These are phyloP conservation scores for Jaapia argillacea DNA, from an alignment of 768 basidiomycete genomes.

Conservation along the genomic window DNA sequence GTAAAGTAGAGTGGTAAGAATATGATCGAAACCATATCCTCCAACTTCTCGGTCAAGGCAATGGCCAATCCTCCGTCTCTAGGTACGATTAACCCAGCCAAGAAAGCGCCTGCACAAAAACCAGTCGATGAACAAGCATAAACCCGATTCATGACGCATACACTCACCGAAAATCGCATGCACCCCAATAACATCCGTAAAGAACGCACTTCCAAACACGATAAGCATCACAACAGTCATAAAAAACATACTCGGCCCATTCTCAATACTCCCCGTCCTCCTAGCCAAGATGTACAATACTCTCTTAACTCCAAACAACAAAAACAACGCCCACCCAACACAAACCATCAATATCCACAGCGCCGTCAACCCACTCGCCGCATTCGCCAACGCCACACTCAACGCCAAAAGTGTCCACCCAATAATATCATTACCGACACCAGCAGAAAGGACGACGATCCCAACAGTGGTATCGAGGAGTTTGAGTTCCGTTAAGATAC, in stretches of 20 bases:
- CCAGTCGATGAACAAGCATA: not conserved
- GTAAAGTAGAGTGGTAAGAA: constrained; percentile 96
- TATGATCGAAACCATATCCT: constrained; percentile 87
- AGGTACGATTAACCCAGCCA: constrained; percentile 75
- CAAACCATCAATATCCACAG: constrained; percentile 77
- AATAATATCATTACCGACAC: constrained; percentile 77
- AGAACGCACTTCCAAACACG: constrained; percentile 81
- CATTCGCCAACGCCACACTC: constrained; percentile 87
- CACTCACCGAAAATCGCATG: constrained; percentile 78
- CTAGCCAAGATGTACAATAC: constrained; percentile 64
- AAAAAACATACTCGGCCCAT: constrained; percentile 79
- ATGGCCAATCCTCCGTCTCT: constrained; percentile 83
- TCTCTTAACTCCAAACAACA: constrained; percentile 57
- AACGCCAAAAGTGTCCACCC: constrained; percentile 82
- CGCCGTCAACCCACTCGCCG: constrained; percentile 72
- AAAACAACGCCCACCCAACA: constrained; percentile 70
- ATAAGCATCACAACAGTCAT: constrained; percentile 80
- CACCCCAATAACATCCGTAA: constrained; percentile 89
- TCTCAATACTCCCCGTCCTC: constrained; percentile 70
- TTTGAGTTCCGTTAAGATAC: constrained; percentile 86
- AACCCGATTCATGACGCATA: not conserved
- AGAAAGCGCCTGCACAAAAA: constrained; percentile 65
- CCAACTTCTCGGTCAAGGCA: constrained; percentile 87
- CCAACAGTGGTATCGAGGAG: constrained; percentile 88
- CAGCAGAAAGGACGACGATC: constrained; percentile 86